Evolutionary conservation across 495 filamentous ascomycete species (phyloP).

Genomic region (Schizothecium vesticola): DNA sequence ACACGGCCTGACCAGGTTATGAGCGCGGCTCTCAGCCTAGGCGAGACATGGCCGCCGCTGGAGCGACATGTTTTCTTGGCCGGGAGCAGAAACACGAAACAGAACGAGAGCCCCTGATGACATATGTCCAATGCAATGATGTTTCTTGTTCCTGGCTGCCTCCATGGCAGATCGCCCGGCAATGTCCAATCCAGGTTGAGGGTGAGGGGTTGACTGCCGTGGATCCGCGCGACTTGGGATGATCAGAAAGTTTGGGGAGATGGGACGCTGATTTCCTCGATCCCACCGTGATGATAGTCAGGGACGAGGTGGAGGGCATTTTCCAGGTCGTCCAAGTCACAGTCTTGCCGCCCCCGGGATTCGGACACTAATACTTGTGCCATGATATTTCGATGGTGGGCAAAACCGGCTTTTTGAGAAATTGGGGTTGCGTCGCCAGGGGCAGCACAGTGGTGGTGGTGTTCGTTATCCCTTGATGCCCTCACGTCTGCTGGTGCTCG

Average conservation of each 20-base stretch:
- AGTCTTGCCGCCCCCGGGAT: not conserved
- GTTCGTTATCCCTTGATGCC: not conserved
- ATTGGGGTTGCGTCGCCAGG: not conserved
- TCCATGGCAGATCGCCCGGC: not conserved
- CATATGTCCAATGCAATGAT: not conserved
- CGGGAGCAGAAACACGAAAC: not conserved
- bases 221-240: not conserved
- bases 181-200: not conserved
- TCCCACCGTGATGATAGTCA: not conserved
- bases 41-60: not conserved
- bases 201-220: not conserved
- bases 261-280: not conserved
- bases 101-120: slow-evolving; percentile 8
- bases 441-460: not conserved
- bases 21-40: not conserved
- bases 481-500: not conserved
- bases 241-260: not conserved
- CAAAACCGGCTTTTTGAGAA: not conserved
- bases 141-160: not conserved
- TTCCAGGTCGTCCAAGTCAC: not conserved
- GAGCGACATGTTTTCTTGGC: slow-evolving; percentile 8
- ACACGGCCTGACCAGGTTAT: not conserved
- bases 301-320: not conserved
- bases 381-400: not conserved
- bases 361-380: not conserved